phyloP scores from a whole-genome alignment of 2,329 filamentous ascomycete species.

The Colletotrichum agaves region DNA sequence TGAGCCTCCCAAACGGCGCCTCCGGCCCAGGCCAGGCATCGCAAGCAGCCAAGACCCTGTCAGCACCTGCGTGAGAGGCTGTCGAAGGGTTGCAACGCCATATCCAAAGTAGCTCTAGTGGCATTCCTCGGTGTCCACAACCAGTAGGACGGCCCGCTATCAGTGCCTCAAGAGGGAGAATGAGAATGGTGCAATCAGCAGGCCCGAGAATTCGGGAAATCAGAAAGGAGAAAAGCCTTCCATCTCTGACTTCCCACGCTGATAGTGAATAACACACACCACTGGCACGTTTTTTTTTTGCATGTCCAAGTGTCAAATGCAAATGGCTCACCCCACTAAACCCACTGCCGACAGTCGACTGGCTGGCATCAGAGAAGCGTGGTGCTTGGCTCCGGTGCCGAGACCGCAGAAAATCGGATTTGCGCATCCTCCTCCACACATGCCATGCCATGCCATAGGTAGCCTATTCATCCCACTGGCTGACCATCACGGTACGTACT shows the following conservation, averaged over 20 bases:
- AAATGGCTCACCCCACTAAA: neutral
- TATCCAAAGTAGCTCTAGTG: slow-evolving; percentile 17
- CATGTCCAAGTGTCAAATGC: slow-evolving; percentile 3
- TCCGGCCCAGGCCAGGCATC: slow-evolving; percentile 15
- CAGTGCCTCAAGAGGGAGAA: neutral
- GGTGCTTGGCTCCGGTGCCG: slow-evolving; percentile 28
- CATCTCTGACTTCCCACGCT: neutral
- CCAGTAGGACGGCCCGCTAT: slow-evolving; percentile 22
- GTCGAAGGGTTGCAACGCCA: slow-evolving; percentile 26
- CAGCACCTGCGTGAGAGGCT: slow-evolving; percentile 8
- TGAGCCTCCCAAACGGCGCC: slow-evolving; percentile 23
- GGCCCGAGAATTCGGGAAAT: neutral
- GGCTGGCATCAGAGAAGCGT: slow-evolving; percentile 11
- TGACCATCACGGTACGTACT: neutral
- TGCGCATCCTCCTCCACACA: slow-evolving; percentile 13
- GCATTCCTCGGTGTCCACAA: slow-evolving; percentile 32
- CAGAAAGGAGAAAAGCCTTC: neutral
- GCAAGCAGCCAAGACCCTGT: slow-evolving; percentile 27
- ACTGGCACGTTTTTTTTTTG: slow-evolving; percentile 9
- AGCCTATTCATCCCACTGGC: neutral
- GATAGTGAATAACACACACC: neutral
- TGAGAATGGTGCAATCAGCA: slow-evolving; percentile 24
- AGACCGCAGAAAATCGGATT: slow-evolving; percentile 34
- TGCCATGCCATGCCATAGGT: slow-evolving; percentile 9
- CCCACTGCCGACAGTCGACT: slow-evolving; percentile 14